Base-by-base conservation (phyloP, 495 filamentous ascomycete genomes). In the Penicillium salamii region DNA sequence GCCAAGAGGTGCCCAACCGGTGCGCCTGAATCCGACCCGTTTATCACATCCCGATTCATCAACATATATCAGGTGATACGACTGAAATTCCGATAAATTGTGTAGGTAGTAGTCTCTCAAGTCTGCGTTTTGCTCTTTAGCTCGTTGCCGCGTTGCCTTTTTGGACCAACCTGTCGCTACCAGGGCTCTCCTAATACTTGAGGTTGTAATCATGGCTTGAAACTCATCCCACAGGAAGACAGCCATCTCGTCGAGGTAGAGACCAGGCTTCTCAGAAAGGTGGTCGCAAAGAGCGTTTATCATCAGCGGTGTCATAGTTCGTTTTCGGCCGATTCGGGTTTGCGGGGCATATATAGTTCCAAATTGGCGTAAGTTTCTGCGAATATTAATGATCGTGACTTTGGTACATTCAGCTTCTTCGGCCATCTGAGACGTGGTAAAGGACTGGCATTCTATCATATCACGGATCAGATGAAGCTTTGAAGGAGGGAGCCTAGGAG, bases 21-120 rank as follows among this genome's bases (percentile, higher is more conserved):
- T 54, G n/a, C 49, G 48, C 50, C 57, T 35, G 28, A 59, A 60
- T 5, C 67, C 55, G 42, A 44, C 52, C 21, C 47, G 46, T 46
- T 61, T 68, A 52, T 68, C 57, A 40, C 54, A 65, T 7, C 56
- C 50, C 19, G 62, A 66, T 49, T 70, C 58, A 47, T 71, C 56
- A 7, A 71, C 58, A 52, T 54, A 68, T n/a, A 71, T 58, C 14
- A 65, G 46, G 11, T 67, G 55, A 38, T 63, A 63, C 3, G 62
- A 64, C n/a, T 28, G 17, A 44, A 54, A 67, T 4, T 54, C 32
- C 1, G 68, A 69, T 20, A 70, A n/a, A 7, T 60, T 63, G 49
- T 70, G 45, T 1, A 63, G 18, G 42, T 73, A 71, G 11, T 55
- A 57, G 36, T 71, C 61, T 45, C 59, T 56, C 29, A 73, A 57